Evolutionary conservation across 805 yeast genomes (phyloP).

Genomic region (Lachancea thermotolerans): DNA sequence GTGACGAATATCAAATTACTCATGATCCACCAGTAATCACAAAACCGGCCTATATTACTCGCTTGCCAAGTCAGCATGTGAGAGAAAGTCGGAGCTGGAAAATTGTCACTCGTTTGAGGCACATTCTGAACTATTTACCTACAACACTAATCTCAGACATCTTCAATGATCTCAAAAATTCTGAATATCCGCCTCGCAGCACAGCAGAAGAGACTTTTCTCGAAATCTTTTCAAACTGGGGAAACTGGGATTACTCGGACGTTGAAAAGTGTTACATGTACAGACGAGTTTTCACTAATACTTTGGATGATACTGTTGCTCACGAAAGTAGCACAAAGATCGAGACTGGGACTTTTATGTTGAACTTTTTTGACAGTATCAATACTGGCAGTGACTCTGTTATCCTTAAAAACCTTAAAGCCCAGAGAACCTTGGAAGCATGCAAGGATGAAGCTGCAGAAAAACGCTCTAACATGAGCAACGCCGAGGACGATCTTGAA

Average conservation of each 20-base stretch:
- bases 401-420: slow-evolving; percentile 1
- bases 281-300: slow-evolving; percentile 34
- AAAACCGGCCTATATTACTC: slow-evolving; percentile 74
- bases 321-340: slow-evolving; percentile 63
- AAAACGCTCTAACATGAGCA: neutral
- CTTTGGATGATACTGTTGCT: slow-evolving; percentile 7
- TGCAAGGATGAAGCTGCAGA: neutral
- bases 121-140: slow-evolving; percentile 58
- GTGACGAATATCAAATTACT: slow-evolving; percentile 46
- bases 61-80: slow-evolving; percentile 66
- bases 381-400: slow-evolving; percentile 8
- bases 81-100: slow-evolving; percentile 86
- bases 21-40: slow-evolving; percentile 89
- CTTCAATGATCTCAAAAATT: slow-evolving; percentile 27
- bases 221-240: slow-evolving; percentile 65
- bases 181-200: slow-evolving; percentile 40
- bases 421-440: neutral
- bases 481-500: neutral
- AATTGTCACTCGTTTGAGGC: slow-evolving; percentile 69
- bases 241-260: slow-evolving; percentile 82
- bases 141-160: slow-evolving; percentile 38
- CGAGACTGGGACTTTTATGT: slow-evolving; percentile 69
- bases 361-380: slow-evolving; percentile 5
- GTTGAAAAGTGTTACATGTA: slow-evolving; percentile 53
- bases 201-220: slow-evolving; percentile 51